These are phyloP conservation scores for Ceratobasidium sp. DNA, from an alignment of 1,284 basidiomycete genomes.

Conservation along the genomic window DNA sequence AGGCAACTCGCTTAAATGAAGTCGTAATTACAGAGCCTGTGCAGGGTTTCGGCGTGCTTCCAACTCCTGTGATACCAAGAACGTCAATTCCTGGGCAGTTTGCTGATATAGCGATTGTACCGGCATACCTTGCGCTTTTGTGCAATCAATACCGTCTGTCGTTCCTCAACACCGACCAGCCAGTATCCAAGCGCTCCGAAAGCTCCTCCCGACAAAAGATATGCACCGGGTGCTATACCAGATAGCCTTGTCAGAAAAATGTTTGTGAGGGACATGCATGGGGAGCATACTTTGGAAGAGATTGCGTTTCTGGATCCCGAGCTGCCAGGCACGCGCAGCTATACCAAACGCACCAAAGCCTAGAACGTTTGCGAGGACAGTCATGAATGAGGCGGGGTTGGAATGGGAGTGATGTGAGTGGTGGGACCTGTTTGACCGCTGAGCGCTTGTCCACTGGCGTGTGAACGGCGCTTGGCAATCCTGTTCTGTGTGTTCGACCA, in stretches of 20 bases:
- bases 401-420: background rate
- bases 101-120: background rate
- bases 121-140: conserved; percentile 37
- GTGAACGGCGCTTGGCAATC: background rate
- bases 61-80: conserved; percentile 4
- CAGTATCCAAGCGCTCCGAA: conserved; percentile 40
- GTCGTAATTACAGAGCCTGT: conserved; percentile 8
- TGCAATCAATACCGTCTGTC: conserved; percentile 37
- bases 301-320: conserved; percentile 50
- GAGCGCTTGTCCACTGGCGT: background rate
- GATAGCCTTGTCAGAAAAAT: background rate
- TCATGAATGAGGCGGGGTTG: conserved; percentile 45
- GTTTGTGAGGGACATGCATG: background rate
- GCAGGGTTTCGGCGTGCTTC: conserved; percentile 19
- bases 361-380: conserved; percentile 49
- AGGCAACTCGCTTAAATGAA: no score
- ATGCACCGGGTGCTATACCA: conserved; percentile 35
- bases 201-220: conserved; percentile 28
- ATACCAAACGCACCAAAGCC: conserved; percentile 53
- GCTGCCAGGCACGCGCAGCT: conserved; percentile 51
- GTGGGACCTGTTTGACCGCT: background rate
- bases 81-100: background rate
- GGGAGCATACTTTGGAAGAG: conserved; percentile 48
- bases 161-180: conserved; percentile 37
- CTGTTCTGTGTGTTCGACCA: no score